A percentile compares a stretch with the other conserved stretches of the same genome.
These are phyloP conservation scores for Lachancea mirantina DNA, from an alignment of 805 yeast genomes.

Conservation along the genomic window DNA sequence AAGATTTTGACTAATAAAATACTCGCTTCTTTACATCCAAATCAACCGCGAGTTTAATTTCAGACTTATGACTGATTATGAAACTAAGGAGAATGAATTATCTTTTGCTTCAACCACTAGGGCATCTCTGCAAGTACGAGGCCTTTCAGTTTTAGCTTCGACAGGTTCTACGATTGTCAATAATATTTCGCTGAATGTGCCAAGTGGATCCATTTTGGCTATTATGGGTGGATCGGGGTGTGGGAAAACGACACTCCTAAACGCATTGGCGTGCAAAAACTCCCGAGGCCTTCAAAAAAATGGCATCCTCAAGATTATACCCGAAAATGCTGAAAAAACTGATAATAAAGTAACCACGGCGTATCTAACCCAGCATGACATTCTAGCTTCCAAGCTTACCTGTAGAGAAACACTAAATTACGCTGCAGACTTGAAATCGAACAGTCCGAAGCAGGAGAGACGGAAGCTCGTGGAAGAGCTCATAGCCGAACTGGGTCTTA, in stretches of 20 bases:
- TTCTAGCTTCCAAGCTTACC: constrained; percentile 62
- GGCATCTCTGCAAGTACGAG: constrained; percentile 21
- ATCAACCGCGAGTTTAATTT: no score
- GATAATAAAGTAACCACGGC: constrained; percentile 30
- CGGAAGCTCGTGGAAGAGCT: constrained; percentile 48
- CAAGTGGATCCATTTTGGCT: constrained; percentile 60
- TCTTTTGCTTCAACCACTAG: constrained; percentile 19
- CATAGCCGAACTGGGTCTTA: constrained; percentile 56
- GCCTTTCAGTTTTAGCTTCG: constrained; percentile 22
- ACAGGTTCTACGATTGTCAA: constrained; percentile 36
- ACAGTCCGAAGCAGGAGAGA: constrained; percentile 40
- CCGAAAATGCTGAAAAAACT: constrained; percentile 9
- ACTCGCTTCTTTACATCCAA: no score
- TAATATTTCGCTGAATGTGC: constrained; percentile 51
- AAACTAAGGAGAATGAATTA: constrained; percentile 20
- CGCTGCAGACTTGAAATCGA: constrained; percentile 66
- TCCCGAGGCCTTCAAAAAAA: constrained; percentile 34
- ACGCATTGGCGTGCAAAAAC: constrained; percentile 52
- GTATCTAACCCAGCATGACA: constrained; percentile 71
- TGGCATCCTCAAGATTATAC: constrained; percentile 35
- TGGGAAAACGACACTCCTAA: constrained; percentile 76
- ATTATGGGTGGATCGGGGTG: constrained; percentile 86
- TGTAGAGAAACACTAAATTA: constrained; percentile 61
- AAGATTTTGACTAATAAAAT: no score
- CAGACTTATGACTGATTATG: constrained; percentile 4